Percentiles rank a stretch among this genome's conserved stretches.
phyloP scores from a whole-genome alignment of 1,284 basidiomycete genomes.

The Trichosporon coremiiforme region DNA sequence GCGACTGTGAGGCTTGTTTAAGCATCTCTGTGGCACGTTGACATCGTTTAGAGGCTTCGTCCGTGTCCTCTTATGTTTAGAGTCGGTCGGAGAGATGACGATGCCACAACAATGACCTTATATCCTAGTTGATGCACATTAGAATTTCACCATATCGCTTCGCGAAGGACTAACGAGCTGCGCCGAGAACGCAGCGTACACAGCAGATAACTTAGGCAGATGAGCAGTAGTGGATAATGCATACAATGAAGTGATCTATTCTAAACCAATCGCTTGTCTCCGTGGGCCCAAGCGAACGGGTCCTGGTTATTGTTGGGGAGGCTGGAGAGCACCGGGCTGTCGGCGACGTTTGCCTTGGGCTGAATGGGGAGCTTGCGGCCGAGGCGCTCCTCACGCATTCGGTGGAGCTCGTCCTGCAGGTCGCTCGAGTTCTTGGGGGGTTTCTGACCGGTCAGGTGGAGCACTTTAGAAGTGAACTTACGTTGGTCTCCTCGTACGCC shows the following conservation, averaged over 20 bases:
- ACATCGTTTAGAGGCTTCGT: slow-evolving; percentile 42
- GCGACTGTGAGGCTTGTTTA: slow-evolving; percentile 43
- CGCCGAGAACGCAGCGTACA: neutral
- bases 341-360: slow-evolving; percentile 12
- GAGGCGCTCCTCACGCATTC: slow-evolving; percentile 41
- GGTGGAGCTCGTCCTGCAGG: slow-evolving; percentile 43
- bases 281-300: slow-evolving; percentile 29
- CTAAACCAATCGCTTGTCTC: slow-evolving; percentile 33
- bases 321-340: slow-evolving; percentile 7
- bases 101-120: slow-evolving; percentile 29
- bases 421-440: slow-evolving; percentile 42
- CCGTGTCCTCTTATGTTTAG: slow-evolving; percentile 40
- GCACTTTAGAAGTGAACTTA: slow-evolving; percentile 30
- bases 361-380: neutral
- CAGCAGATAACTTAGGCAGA: neutral
- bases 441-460: slow-evolving; percentile 36
- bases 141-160: neutral
- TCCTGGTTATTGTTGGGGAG: slow-evolving; percentile 11
- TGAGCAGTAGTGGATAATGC: slow-evolving; percentile 28
- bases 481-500: slow-evolving; percentile 51
- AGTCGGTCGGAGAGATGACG: slow-evolving; percentile 43
- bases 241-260: slow-evolving; percentile 25
- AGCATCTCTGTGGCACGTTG: slow-evolving; percentile 45
- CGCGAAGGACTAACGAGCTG: neutral
- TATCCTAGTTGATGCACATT: slow-evolving; percentile 17